Base-by-base conservation (phyloP, 2,329 filamentous ascomycete species). In the Cladosporium oxysporum region DNA sequence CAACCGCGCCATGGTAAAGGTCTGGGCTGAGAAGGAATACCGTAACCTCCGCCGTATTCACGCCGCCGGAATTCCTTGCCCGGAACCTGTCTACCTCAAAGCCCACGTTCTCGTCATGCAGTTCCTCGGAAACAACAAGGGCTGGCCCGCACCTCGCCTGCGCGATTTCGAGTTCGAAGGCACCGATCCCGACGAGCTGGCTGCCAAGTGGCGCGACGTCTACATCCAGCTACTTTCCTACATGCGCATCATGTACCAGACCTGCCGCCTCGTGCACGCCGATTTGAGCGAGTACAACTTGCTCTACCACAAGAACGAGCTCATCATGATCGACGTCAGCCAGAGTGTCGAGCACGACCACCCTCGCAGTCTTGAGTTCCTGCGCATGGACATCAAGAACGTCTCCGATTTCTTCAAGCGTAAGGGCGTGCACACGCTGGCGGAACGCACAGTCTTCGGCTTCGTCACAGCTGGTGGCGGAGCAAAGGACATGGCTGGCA, bases 11-110 rank as follows among this genome's bases (percentile, higher is more conserved):
- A 98, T 98, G 94, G 94, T 99, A 71, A 96, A 97, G 79, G 84
- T 97, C 28, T 99, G 95, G 95, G 96, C 96, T 0, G 94, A 99
- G 81, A 99, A 99, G 81, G 95, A 99, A 80, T 96, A 96, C 82
- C 88, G 95, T 50, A 99, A 99, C 79, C 80, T 99, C 74, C 89
- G 92, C 71, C 86, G 95, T 65, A 90, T 99, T 68, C 83, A 96
- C 78, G 83, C 87, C 6, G 90, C 93, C 8, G 92, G 91, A 8
- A 97, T 99, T 64, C 91, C 93, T 6, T 96, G 91, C 71, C 95
- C 95, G 0, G 92, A 97, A 76, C 93, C 95, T 3, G 83, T 98
- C 67, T 89, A 90, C 72, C 87, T 99, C 59, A 93, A 94, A 74
- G 85, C 94, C n/a, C 93, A 99, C 75, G 94, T 99, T 5, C 85